Percentiles rank a stretch among this genome's conserved stretches.
These are phyloP conservation scores for Colletotrichum sp. DNA, from an alignment of 2,329 filamentous ascomycete species.

Conservation along the genomic window DNA sequence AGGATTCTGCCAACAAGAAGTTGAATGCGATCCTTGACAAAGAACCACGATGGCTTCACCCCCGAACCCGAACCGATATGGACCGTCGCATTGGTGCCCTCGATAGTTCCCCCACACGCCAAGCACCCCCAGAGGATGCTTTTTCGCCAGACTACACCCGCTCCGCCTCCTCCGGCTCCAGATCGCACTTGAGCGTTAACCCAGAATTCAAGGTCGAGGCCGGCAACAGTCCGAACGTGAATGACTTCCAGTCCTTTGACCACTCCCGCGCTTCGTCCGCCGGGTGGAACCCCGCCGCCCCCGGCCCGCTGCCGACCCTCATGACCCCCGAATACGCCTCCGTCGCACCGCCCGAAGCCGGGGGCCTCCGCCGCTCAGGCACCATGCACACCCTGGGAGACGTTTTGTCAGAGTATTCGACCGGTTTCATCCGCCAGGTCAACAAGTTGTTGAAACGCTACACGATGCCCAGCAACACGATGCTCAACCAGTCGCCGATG, in stretches of 20 bases:
- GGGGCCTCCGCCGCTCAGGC: constrained; percentile 37
- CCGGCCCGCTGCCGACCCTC: constrained; percentile 3
- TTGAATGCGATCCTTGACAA: constrained; percentile 62
- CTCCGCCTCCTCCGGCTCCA: constrained; percentile 3
- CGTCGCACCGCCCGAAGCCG: neutral
- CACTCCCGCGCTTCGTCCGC: constrained; percentile 3
- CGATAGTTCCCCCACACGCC: constrained; percentile 41
- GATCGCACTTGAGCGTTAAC: neutral
- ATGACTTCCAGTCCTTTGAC: neutral
- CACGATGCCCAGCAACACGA: constrained; percentile 33
- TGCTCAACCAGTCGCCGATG: constrained; percentile 27
- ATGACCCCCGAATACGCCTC: neutral
- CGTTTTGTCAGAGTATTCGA: constrained; percentile 34
- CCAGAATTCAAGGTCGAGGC: constrained; percentile 17
- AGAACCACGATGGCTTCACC: constrained; percentile 62
- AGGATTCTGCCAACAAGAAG: constrained; percentile 64
- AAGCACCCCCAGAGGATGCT: constrained; percentile 5
- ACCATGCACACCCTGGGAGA: constrained; percentile 40
- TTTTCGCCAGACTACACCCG: neutral
- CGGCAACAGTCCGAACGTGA: constrained; percentile 1
- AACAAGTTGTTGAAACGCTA: constrained; percentile 43
- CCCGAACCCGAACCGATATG: constrained; percentile 57
- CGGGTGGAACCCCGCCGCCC: neutral
- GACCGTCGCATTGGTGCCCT: constrained; percentile 52
- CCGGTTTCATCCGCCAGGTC: constrained; percentile 40